These are phyloP conservation scores for Candida maltosa DNA, from an alignment of 805 yeast species.

Conservation along the genomic window DNA sequence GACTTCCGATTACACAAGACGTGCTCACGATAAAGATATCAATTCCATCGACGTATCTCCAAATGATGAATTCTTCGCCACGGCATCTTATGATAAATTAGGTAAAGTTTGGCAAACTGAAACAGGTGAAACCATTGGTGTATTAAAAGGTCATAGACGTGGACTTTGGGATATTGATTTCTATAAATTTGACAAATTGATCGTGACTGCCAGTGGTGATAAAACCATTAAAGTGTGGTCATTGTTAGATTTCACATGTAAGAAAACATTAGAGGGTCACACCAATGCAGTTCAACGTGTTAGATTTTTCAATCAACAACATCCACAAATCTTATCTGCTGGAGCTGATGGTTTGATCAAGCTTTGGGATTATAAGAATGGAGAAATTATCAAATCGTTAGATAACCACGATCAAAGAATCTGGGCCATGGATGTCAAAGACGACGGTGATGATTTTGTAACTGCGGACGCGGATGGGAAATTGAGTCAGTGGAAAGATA, in stretches of 20 bases:
- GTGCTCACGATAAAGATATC: conserved; percentile 96
- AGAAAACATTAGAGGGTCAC: conserved; percentile 89
- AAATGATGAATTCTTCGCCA: conserved; percentile 81
- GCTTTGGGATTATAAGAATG: conserved; percentile 74
- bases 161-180: conserved; percentile 92
- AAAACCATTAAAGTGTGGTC: conserved; percentile 90
- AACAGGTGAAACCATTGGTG: conserved; percentile 83
- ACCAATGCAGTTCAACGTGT: conserved; percentile 88
- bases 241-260: conserved; percentile 68
- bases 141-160: conserved; percentile 86
- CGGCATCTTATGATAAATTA: conserved; percentile 91
- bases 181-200: conserved; percentile 70
- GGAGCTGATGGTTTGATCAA: conserved; percentile 96
- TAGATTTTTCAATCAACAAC: conserved; percentile 55
- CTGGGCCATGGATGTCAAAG: conserved; percentile 76
- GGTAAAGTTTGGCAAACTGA: conserved; percentile 86
- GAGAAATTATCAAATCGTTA: conserved; percentile 78
- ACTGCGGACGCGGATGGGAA: conserved; percentile 96
- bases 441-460: conserved; percentile 67
- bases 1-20: conserved; percentile 80
- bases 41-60: conserved; percentile 89
- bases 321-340: conserved; percentile 66
- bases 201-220: conserved; percentile 90
- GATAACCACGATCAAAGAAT: conserved; percentile 92
- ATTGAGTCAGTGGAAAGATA: conserved; percentile 84